A percentile compares a stretch with the other conserved stretches of the same genome.
Evolutionary conservation across 805 yeast species (phyloP).

Genomic region (Pichia membranifaciens): DNA sequence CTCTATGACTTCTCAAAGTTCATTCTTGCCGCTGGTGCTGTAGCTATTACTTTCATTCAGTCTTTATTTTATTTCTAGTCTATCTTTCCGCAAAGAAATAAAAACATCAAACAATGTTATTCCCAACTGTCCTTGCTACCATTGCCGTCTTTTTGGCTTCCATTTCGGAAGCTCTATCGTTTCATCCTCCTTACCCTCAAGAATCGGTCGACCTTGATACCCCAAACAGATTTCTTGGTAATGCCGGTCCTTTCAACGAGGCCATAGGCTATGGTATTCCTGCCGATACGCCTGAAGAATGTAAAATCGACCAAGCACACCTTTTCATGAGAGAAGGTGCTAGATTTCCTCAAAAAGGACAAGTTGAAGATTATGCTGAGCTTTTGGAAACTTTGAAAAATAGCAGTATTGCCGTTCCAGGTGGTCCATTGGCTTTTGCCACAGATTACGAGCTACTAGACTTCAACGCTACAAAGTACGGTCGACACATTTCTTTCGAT

Average conservation of each 20-base stretch:
- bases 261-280: constrained; percentile 46
- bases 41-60: too few species aligned
- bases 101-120: neutral
- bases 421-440: constrained; percentile 45
- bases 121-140: neutral
- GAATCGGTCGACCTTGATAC: neutral
- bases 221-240: neutral
- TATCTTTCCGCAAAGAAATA: neutral
- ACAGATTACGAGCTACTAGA: constrained; percentile 37
- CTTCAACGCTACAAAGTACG: neutral
- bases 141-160: neutral
- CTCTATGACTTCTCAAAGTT: too few species aligned
- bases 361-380: constrained; percentile 18
- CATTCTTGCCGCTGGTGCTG: too few species aligned
- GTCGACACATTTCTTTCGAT: neutral
- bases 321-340: constrained; percentile 70
- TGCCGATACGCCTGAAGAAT: constrained; percentile 43
- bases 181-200: neutral
- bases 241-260: constrained; percentile 20
- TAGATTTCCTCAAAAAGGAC: constrained; percentile 49
- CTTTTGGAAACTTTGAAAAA: constrained; percentile 28
- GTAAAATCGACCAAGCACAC: constrained; percentile 60
- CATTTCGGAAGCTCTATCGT: neutral
- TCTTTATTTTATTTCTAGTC: too few species aligned
- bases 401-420: constrained; percentile 27